A percentile compares a stretch with the other conserved stretches of the same genome.
These are phyloP conservation scores for Leptodermis oblonga DNA, from an alignment of 257 asterid species.

Conservation along the genomic window DNA sequence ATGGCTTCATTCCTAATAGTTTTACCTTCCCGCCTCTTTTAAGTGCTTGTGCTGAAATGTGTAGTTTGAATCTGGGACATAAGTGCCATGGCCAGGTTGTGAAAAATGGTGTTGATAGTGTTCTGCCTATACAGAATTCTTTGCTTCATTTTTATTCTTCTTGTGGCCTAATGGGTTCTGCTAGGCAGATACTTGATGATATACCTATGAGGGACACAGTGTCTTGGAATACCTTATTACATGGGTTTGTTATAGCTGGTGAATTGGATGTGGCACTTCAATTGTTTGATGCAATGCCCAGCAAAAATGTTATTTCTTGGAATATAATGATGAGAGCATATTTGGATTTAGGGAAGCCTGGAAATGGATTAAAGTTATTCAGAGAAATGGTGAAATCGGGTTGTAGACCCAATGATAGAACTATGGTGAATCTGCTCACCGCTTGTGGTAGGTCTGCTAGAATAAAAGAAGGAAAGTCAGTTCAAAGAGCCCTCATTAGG, in stretches of 20 bases:
- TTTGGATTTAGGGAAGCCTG: constrained; percentile 44
- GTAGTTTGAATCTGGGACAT: constrained; percentile 40
- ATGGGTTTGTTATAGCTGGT: constrained; percentile 44
- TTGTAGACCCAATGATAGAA: constrained; percentile 33
- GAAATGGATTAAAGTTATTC: constrained; percentile 64
- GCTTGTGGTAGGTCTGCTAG: constrained; percentile 70
- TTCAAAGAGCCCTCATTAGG: too few species aligned
- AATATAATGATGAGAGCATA: constrained; percentile 66
- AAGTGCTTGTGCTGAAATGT: constrained; percentile 53
- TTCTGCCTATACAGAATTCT: constrained; percentile 57
- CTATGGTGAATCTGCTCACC: constrained; percentile 42
- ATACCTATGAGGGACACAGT: constrained; percentile 44
- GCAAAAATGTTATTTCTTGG: constrained; percentile 48
- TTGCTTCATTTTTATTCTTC: too few species aligned
- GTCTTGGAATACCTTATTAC: too few species aligned
- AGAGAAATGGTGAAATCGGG: constrained; percentile 43
- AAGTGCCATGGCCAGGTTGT: constrained; percentile 59
- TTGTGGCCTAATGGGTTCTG: constrained; percentile 37
- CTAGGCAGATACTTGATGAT: constrained; percentile 34
- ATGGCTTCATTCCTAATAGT: constrained; percentile 54
- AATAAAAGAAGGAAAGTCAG: constrained; percentile 63
- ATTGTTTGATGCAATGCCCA: constrained; percentile 56
- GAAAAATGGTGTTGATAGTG: constrained; percentile 53
- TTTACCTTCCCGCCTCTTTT: constrained; percentile 66
- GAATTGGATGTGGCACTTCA: constrained; percentile 44